Evolutionary conservation across 1,284 basidiomycete species (phyloP).

Genomic region (Phylloporus gajari): DNA sequence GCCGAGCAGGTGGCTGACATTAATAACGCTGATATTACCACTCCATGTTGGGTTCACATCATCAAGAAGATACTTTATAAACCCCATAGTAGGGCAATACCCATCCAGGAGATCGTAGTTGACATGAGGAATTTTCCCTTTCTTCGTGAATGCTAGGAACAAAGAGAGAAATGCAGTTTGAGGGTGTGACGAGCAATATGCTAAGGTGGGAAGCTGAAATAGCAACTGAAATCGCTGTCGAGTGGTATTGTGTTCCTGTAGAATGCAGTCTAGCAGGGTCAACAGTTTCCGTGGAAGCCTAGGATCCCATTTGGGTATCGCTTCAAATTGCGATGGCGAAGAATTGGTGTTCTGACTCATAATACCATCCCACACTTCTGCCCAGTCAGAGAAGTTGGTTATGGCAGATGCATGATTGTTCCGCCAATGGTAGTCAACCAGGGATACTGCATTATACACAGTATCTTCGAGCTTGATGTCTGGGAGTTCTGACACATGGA

Average conservation of each 20-base stretch:
- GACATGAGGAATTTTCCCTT: neutral
- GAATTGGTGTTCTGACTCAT: neutral
- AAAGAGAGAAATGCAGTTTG: neutral
- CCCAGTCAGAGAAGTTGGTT: neutral
- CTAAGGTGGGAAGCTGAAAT: neutral
- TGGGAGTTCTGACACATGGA: too few species aligned
- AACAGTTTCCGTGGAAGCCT: neutral
- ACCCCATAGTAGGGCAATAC: neutral
- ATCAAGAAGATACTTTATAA: too few species aligned
- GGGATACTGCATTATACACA: too few species aligned
- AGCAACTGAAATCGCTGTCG: neutral
- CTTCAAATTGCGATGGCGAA: neutral
- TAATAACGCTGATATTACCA: too few species aligned
- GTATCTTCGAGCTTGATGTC: too few species aligned
- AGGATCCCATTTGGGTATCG: neutral
- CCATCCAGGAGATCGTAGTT: neutral
- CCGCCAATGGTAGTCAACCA: too few species aligned
- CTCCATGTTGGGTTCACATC: too few species aligned
- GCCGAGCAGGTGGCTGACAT: too few species aligned
- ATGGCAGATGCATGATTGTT: too few species aligned
- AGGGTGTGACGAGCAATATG: neutral
- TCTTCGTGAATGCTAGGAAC: neutral
- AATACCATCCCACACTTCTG: neutral
- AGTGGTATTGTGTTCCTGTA: neutral
- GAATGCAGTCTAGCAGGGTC: neutral